These are phyloP conservation scores for Fragilaria radians DNA, from an alignment of 108 stramenopile genomes.

Conservation along the genomic window DNA sequence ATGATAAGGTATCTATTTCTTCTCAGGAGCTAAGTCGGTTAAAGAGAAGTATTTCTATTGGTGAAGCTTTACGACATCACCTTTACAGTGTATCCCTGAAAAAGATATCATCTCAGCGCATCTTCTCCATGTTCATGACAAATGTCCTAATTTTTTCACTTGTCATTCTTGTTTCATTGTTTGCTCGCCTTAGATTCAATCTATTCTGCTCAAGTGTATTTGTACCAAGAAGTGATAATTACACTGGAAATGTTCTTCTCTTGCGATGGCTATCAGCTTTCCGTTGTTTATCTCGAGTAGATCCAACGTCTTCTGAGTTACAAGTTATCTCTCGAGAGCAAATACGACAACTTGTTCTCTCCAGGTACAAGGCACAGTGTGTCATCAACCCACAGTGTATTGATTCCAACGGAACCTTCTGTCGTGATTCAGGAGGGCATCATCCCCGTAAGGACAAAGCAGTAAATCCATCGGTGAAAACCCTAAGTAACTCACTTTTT, in stretches of 20 bases:
- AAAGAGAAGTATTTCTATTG: background rate
- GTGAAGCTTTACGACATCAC: background rate
- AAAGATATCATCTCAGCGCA: too few species aligned
- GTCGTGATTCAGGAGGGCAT: conserved; percentile 29
- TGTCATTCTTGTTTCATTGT: background rate
- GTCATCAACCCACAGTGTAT: conserved; percentile 49
- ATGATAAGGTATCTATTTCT: background rate
- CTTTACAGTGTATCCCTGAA: background rate
- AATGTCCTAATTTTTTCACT: background rate
- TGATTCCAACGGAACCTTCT: conserved; percentile 35
- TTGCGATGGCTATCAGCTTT: conserved; percentile 43
- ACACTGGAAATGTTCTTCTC: background rate
- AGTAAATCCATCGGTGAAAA: conserved; percentile 32
- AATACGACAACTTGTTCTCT: conserved; percentile 54
- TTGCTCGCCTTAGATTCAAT: too few species aligned
- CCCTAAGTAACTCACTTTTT: conserved; percentile 61
- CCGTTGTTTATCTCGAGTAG: conserved; percentile 68
- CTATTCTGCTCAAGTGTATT: too few species aligned
- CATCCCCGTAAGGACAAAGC: conserved; percentile 8
- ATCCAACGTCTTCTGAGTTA: conserved; percentile 63
- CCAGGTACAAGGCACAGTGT: conserved; percentile 44
- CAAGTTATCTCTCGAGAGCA: conserved; percentile 68
- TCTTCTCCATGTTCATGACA: background rate
- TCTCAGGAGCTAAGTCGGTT: background rate
- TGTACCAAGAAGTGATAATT: background rate